Evolutionary conservation across 768 basidiomycete species (phyloP), one percentile per base, ranked within the genome.

Genomic region (Chalciporus pseudorubinellus): DNA sequence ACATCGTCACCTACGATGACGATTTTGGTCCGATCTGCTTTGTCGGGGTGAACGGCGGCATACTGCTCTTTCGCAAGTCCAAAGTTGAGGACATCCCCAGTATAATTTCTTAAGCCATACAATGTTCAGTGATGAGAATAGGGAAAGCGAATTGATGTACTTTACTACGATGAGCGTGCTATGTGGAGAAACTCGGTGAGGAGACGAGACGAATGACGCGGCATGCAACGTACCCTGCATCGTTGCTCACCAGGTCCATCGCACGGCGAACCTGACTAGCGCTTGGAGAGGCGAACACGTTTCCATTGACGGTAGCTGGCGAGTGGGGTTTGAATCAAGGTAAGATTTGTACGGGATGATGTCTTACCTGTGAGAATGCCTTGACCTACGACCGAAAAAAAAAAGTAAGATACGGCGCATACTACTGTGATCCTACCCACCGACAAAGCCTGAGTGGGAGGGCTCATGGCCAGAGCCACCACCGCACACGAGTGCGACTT

Each of bases 401-500:
- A 24, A 31, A 31, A 3, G 48, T 33, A 56, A 46, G 28, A 28
- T 0, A 14, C 3, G 4, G 24, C 10, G 29, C 4, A 31, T 11
- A 31, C 2, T 11, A 26, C 29, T 18, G 56, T 9, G 11, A 12
- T 14, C 18, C 19, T 39, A 65, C 77, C 57, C 55, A 86, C 92
- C 93, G n/a, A 95, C 92, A 59, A 89, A 94, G 2, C 83, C 89
- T 5, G 90, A 82, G 70, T 94, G 92, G 14, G 92, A 81, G 7
- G 95, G 95, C 62, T 97, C 95, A 64, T 97, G 95, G 5, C 95
- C 90, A 21, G 86, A 83, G 28, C 92, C 91, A 6, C 92, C 91
- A 9, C 91, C 91, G 60, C 87, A 91, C 59, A 93, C 75, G 13
- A 93, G 73, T 3, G 87, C 80, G 39, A 93, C 92, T 63, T 83